Base-by-base conservation (phyloP, 768 basidiomycete species). In the Mycena kentingensis region DNA sequence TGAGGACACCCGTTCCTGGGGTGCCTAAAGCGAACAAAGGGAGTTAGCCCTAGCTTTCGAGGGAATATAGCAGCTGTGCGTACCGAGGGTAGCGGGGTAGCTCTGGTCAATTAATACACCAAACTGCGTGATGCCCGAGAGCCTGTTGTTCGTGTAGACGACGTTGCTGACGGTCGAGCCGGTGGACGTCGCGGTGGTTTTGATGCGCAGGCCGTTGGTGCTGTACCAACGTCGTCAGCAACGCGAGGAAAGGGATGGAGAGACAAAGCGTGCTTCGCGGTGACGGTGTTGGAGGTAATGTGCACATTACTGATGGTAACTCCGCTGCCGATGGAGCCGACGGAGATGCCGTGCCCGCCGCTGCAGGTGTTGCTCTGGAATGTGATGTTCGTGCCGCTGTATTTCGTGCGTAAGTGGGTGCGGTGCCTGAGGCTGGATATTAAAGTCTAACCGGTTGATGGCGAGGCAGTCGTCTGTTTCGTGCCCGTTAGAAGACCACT, bases 41-140 rank as follows among this genome's bases (percentile, higher is more conserved):
- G 1, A n/a, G 13, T 24, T 46, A 46, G 15, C 15, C 12, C 15
- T 35, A 41, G 35, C 19, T 28, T 22, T 29, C 2, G 29, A 24
- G 34, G 18, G 13, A 34, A 37, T 15, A 35, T 22, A 24, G 46
- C 26, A 25, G n/a, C 27, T 7, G 19, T 11, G 36, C 11, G 22
- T 25, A 51, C 56, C 60, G 4, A 63, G 42, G 4, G 61, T 62
- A 1, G 54, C 35, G 1, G 61, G 57, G 25, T 63, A 63, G 19
- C 53, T 55, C 47, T 63, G 60, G 31, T 63, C 60, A 44, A 63
- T 63, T 1, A 61, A 6, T 1, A 63, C 60, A 19, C 62, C 62
- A 27, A 50, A 60, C 21, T 34, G 18, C 0, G 62, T 59, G 35
- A 63, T 63, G 6, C 57, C 55, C 10, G 62, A 61, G 2, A 54